These are phyloP conservation scores for Lanmaoa pseudosensibilis DNA, from an alignment of 768 basidiomycete species.

Conservation along the genomic window DNA sequence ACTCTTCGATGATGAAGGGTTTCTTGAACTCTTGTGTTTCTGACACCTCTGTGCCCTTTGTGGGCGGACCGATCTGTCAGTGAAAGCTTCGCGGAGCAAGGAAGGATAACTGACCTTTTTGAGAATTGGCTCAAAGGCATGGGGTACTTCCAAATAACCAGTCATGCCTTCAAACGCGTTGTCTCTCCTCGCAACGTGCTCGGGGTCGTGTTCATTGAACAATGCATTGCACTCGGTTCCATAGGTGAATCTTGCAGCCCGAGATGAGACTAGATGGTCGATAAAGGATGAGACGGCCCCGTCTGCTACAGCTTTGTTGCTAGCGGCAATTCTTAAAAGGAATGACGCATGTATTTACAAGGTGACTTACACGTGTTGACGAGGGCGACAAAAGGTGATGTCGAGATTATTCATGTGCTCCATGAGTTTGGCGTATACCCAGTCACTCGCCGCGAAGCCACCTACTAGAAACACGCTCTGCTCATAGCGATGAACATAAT, in stretches of 20 bases:
- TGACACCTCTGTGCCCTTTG: conserved; percentile 12
- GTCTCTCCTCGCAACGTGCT: conserved; percentile 6
- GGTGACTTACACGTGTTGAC: conserved; percentile 15
- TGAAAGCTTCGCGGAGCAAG: not conserved
- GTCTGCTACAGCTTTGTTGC: conserved; percentile 18
- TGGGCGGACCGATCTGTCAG: not conserved
- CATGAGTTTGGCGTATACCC: conserved; percentile 11
- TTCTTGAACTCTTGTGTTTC: conserved; percentile 19
- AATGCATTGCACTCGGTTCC: conserved; percentile 15
- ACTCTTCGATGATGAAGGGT: conserved; percentile 13
- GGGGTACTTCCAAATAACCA: conserved; percentile 9
- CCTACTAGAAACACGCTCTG: conserved; percentile 15
- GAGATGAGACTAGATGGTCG: conserved; percentile 13
- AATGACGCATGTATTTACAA: not conserved
- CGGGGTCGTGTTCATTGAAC: conserved; percentile 8
- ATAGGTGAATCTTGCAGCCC: conserved; percentile 12
- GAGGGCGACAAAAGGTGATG: conserved; percentile 10
- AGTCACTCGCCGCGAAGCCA: conserved; percentile 17
- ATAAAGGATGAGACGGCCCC: conserved; percentile 14
- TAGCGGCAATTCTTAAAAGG: not conserved
- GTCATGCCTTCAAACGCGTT: conserved; percentile 10
- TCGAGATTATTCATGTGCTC: conserved; percentile 10
- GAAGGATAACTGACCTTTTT: not conserved
- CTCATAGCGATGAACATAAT: not conserved
- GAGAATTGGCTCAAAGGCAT: conserved; percentile 12